These are phyloP conservation scores for Lyophyllum atratum DNA, from an alignment of 768 basidiomycete species.

Conservation along the genomic window DNA sequence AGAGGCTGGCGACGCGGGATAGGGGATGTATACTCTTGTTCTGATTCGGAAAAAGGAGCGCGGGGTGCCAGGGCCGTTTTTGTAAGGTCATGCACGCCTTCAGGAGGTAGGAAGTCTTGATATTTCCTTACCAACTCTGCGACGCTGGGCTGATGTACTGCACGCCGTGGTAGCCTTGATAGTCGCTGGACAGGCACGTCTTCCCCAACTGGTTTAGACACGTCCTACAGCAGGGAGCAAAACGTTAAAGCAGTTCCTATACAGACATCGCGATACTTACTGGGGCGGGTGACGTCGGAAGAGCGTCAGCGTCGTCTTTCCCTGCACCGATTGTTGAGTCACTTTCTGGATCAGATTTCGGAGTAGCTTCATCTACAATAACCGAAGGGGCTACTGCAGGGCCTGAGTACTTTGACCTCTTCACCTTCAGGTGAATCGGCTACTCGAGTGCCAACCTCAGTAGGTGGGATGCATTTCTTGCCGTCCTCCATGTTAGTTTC, in stretches of 20 bases:
- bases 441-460: neutral
- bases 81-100: slow-evolving; percentile 70
- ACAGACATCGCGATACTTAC: slow-evolving; percentile 23
- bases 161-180: slow-evolving; percentile 68
- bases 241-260: neutral
- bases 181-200: slow-evolving; percentile 32
- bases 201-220: slow-evolving; percentile 18
- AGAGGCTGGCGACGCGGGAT: slow-evolving; percentile 37
- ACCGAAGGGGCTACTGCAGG: slow-evolving; percentile 7
- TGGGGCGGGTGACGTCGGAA: slow-evolving; percentile 17
- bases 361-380: slow-evolving; percentile 11
- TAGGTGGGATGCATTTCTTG: slow-evolving; percentile 11
- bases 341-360: slow-evolving; percentile 70
- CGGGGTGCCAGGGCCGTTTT: slow-evolving; percentile 69
- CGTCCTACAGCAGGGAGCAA: slow-evolving; percentile 11
- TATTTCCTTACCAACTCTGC: slow-evolving; percentile 86
- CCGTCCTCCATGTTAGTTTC: slow-evolving; percentile 39
- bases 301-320: slow-evolving; percentile 32
- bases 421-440: slow-evolving; percentile 6
- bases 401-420: slow-evolving; percentile 7
- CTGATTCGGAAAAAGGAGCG: slow-evolving; percentile 74
- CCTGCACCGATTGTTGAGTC: slow-evolving; percentile 82
- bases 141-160: slow-evolving; percentile 61
- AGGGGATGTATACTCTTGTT: slow-evolving; percentile 59
- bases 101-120: slow-evolving; percentile 73